These are phyloP conservation scores for Eremochloa ophiuroides DNA, from an alignment of 176 grass and related monocot genomes.

Conservation along the genomic window DNA sequence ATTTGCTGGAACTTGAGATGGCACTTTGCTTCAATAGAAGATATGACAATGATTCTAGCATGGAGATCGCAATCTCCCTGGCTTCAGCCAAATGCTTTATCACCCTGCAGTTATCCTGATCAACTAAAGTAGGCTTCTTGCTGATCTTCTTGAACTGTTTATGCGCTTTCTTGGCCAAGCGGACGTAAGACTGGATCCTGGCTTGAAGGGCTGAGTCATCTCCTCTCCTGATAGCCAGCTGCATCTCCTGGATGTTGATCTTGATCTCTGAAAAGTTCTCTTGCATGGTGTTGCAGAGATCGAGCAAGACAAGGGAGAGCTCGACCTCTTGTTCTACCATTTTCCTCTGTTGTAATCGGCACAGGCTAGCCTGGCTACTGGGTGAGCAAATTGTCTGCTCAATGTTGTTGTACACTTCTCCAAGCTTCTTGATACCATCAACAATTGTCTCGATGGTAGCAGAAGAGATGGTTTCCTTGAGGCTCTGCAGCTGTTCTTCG, in stretches of 20 bases:
- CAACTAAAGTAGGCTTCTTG: conserved; percentile 16
- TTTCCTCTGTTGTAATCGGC: conserved; percentile 26
- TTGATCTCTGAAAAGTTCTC: conserved; percentile 36
- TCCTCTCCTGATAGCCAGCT: conserved; percentile 35
- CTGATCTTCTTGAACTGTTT: conserved; percentile 40
- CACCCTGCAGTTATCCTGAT: conserved; percentile 21
- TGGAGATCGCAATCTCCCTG: conserved; percentile 26
- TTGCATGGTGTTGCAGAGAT: conserved; percentile 28
- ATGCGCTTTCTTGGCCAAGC: conserved; percentile 33
- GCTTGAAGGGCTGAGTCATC: conserved; percentile 8
- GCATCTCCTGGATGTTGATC: conserved; percentile 29
- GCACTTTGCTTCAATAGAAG: conserved; percentile 25
- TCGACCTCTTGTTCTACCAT: conserved; percentile 48
- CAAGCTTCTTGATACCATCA: conserved; percentile 27
- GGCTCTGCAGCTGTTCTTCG: conserved; percentile 18
- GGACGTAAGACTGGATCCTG: conserved; percentile 39
- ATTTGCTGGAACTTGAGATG: conserved; percentile 26
- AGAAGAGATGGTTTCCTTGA: conserved; percentile 16
- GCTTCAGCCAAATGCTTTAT: conserved; percentile 39
- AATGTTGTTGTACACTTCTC: conserved; percentile 21
- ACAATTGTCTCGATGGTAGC: conserved; percentile 6
- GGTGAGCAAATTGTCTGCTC: conserved; percentile 31
- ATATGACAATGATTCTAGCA: conserved; percentile 19
- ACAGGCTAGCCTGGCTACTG: conserved; percentile 46
- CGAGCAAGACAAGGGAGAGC: conserved; percentile 37